A percentile compares a stretch with the other conserved stretches of the same genome.
phyloP scores from a whole-genome alignment of 2,329 filamentous ascomycete species.

The Amauroascus verrucosus region DNA sequence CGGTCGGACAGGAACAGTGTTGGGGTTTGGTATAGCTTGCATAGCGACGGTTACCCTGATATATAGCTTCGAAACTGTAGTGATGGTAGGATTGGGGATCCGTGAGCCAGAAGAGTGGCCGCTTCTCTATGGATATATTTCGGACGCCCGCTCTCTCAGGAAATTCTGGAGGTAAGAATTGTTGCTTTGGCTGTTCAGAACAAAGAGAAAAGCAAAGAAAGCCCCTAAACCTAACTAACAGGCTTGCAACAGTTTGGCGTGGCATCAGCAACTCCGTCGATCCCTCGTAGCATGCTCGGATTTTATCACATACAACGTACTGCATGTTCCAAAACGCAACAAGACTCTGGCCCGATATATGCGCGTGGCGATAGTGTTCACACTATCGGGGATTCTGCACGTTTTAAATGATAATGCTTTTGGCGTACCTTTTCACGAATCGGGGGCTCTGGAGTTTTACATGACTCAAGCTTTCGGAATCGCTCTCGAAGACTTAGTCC shows the following conservation, averaged over 20 bases:
- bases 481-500: conserved; percentile 11
- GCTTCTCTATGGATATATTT: conserved; percentile 9
- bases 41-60: not conserved
- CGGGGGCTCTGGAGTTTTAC: conserved; percentile 12
- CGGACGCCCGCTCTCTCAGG: conserved; percentile 11
- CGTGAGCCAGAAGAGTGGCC: conserved; percentile 10
- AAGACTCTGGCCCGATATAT: conserved; percentile 5
- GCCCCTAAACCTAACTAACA: not conserved
- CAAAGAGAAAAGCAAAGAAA: too few relatives aligned
- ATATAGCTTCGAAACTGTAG: not conserved
- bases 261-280: conserved; percentile 9
- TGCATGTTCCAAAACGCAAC: not conserved
- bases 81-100: conserved; percentile 6
- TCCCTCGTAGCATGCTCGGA: not conserved
- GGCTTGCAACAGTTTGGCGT: not conserved
- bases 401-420: conserved; percentile 8
- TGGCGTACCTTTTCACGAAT: conserved; percentile 8
- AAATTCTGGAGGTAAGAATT: conserved; percentile 13
- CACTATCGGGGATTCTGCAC: conserved; percentile 12
- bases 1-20: not conserved
- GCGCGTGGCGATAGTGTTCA: conserved; percentile 10
- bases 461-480: conserved; percentile 11
- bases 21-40: conserved; percentile 5
- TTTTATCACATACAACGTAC: conserved; percentile 2
- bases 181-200: not conserved